Evolutionary conservation across 805 yeast species (phyloP).

Genomic region (Candida chilensis): DNA sequence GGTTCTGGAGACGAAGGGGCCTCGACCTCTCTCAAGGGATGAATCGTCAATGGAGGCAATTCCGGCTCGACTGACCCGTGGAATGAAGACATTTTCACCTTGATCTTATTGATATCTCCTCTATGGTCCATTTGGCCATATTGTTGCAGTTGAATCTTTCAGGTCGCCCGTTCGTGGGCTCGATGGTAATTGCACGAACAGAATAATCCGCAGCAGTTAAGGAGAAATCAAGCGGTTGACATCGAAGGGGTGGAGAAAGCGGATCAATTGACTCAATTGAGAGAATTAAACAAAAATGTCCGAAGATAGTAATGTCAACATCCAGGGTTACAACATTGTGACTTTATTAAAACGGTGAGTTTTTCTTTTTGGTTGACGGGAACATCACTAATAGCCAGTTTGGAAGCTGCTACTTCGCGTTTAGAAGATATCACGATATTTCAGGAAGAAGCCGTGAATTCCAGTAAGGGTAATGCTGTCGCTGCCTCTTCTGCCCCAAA

Average conservation of each 20-base stretch:
- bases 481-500: constrained; percentile 2
- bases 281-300: constrained; percentile 4
- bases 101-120: too few species aligned
- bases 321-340: constrained; percentile 81
- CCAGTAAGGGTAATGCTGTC: too few species aligned
- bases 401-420: constrained; percentile 90
- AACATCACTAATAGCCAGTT: constrained; percentile 22
- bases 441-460: constrained; percentile 50
- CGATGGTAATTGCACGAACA: too few species aligned
- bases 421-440: constrained; percentile 80
- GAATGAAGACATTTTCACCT: too few species aligned
- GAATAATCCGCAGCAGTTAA: too few species aligned
- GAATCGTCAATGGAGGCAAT: constrained; percentile 30
- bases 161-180: too few species aligned
- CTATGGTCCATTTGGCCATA: too few species aligned
- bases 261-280: too few species aligned
- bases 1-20: constrained; percentile 33
- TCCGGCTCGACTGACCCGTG: too few species aligned
- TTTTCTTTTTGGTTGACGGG: not conserved
- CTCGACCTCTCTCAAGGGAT: constrained; percentile 29
- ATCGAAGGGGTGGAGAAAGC: too few species aligned
- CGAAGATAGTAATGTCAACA: constrained; percentile 38
- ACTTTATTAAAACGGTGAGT: constrained; percentile 62
- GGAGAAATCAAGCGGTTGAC: too few species aligned
- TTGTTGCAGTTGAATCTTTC: too few species aligned